Percentiles rank a stretch among this genome's conserved stretches.
phyloP scores from a whole-genome alignment of 495 filamentous ascomycete species.

The Xylaria longipes region DNA sequence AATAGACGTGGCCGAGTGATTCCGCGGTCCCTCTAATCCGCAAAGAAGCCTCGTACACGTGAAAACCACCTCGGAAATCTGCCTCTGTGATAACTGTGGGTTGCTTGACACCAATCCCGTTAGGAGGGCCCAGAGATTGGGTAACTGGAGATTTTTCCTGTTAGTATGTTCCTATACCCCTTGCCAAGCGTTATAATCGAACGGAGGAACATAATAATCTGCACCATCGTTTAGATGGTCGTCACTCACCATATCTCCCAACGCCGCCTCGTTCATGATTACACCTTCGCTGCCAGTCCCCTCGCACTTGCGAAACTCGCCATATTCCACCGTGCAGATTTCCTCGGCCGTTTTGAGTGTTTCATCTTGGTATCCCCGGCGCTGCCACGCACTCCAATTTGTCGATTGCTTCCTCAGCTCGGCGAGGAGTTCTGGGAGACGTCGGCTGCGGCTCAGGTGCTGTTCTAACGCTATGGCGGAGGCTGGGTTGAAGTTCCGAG shows the following conservation, averaged over 20 bases:
- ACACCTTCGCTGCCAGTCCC: background rate
- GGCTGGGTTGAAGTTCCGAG: background rate
- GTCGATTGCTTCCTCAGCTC: slow-evolving; percentile 8
- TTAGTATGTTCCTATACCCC: background rate
- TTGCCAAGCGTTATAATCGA: background rate
- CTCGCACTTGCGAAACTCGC: slow-evolving; percentile 5
- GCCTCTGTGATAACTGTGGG: slow-evolving; percentile 5
- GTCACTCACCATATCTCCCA: slow-evolving; percentile 15
- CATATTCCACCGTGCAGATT: slow-evolving; percentile 6
- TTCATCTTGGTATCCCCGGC: background rate
- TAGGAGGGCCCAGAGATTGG: slow-evolving; percentile 14
- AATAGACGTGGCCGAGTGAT: background rate
- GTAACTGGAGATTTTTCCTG: background rate
- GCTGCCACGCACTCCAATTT: background rate
- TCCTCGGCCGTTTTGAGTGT: background rate
- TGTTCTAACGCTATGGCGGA: background rate
- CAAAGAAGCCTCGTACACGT: slow-evolving; percentile 11
- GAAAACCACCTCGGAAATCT: slow-evolving; percentile 1
- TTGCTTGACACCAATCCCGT: slow-evolving; percentile 13
- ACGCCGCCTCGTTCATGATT: background rate
- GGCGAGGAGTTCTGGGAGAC: background rate
- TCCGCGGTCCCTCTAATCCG: slow-evolving; percentile 9
- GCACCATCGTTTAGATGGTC: background rate
- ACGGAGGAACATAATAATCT: background rate
- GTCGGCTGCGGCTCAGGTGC: background rate